Evolutionary conservation across 164 flowering plant genomes (phyloP).

Genomic region (Annona cherimola): DNA sequence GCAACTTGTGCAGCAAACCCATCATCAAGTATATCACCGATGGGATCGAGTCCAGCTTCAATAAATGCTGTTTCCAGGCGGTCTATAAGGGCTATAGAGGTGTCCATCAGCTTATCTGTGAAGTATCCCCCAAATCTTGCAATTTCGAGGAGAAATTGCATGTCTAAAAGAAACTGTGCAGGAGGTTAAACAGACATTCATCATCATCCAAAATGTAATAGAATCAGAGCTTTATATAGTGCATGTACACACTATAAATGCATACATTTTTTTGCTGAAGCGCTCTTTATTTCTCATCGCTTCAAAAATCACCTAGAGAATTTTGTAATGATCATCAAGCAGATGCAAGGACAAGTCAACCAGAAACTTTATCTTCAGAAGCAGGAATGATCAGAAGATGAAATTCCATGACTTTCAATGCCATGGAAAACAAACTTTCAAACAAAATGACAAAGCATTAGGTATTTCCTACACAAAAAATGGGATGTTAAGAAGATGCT

Average conservation of each 20-base stretch:
- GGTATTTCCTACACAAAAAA: no score
- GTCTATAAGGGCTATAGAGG: conserved; percentile 25
- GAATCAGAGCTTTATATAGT: neutral
- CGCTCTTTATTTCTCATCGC: neutral
- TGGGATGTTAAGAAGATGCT: no score
- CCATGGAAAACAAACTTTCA: no score
- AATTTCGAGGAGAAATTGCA: conserved; percentile 50
- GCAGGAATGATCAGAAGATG: no score
- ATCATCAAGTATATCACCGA: conserved; percentile 25
- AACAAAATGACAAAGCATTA: no score
- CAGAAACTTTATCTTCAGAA: neutral
- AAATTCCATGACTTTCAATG: no score
- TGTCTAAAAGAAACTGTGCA: conserved; percentile 47
- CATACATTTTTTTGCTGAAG: neutral
- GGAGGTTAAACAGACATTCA: neutral
- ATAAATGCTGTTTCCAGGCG: conserved; percentile 31
- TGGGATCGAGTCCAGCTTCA: conserved; percentile 34
- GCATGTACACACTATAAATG: neutral
- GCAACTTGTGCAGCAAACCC: conserved; percentile 38
- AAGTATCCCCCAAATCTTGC: conserved; percentile 45
- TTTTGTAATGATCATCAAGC: neutral
- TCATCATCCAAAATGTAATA: neutral
- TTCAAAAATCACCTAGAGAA: neutral
- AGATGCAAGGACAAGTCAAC: neutral
- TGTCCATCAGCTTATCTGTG: conserved; percentile 24